Evolutionary conservation across 345 rosid genomes (phyloP).

Genomic region (Populus simonii): DNA sequence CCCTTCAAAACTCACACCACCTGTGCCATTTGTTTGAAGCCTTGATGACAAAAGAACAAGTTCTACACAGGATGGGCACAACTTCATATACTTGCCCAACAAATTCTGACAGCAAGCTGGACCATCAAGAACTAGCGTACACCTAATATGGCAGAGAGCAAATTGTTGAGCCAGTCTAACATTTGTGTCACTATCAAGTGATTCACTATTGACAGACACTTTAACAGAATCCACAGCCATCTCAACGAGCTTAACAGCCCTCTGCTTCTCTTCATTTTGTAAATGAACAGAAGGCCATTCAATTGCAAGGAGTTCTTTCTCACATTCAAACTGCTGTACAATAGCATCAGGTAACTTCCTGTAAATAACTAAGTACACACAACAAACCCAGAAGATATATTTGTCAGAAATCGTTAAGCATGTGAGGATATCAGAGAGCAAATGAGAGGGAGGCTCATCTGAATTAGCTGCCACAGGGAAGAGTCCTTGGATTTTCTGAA

Average conservation of each 20-base stretch:
- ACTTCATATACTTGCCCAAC: slow-evolving; percentile 50
- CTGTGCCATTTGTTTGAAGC: slow-evolving; percentile 38
- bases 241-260: slow-evolving; percentile 49
- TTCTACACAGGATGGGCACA: slow-evolving; percentile 68
- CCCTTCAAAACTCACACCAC: slow-evolving; percentile 33
- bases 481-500: slow-evolving; percentile 46
- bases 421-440: slow-evolving; percentile 72
- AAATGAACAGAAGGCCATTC: slow-evolving; percentile 72
- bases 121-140: slow-evolving; percentile 54
- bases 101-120: slow-evolving; percentile 39
- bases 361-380: slow-evolving; percentile 95
- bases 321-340: slow-evolving; percentile 65
- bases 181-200: slow-evolving; percentile 23
- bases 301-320: slow-evolving; percentile 61
- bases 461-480: slow-evolving; percentile 43
- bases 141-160: slow-evolving; percentile 59
- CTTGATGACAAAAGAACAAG: slow-evolving; percentile 61
- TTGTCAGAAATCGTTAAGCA: slow-evolving; percentile 88
- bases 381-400: slow-evolving; percentile 97
- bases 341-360: slow-evolving; percentile 87
- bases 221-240: slow-evolving; percentile 43
- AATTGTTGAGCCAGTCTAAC: slow-evolving; percentile 46
- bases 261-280: slow-evolving; percentile 50
- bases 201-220: slow-evolving; percentile 23
- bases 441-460: slow-evolving; percentile 54